These are phyloP conservation scores for Tephrocybe sp. DNA, from an alignment of 768 basidiomycete species.

Conservation along the genomic window DNA sequence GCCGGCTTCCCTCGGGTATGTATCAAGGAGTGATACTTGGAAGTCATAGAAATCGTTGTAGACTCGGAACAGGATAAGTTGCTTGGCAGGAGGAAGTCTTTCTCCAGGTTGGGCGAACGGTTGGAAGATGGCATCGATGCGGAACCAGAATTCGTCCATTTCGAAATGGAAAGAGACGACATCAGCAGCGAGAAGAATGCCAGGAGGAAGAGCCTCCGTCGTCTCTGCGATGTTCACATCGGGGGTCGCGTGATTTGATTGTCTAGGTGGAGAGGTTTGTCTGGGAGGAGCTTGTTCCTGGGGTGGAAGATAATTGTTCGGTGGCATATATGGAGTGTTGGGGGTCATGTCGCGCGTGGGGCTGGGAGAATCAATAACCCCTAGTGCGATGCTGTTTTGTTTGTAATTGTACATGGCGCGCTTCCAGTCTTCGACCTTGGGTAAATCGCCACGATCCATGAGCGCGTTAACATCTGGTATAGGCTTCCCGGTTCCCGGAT, in stretches of 20 bases:
- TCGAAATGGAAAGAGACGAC: conserved; percentile 98
- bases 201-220: conserved; percentile 64
- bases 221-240: conserved; percentile 36
- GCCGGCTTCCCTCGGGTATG: conserved; percentile 91
- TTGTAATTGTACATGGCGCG: conserved; percentile 93
- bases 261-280: conserved; percentile 26
- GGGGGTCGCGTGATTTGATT: conserved; percentile 18
- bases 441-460: conserved; percentile 85
- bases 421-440: conserved; percentile 99
- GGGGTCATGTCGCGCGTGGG: conserved; percentile 36
- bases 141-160: conserved; percentile 97
- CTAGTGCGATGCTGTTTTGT: conserved; percentile 91
- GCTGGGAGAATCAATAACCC: conserved; percentile 69
- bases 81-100: conserved; percentile 62
- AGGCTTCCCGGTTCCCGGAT: conserved; percentile 81
- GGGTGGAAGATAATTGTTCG: conserved; percentile 14
- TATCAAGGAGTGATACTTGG: conserved; percentile 83
- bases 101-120: conserved; percentile 68
- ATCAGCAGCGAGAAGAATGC: conserved; percentile 80
- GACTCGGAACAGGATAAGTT: conserved; percentile 86
- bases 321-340: conserved; percentile 38
- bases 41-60: conserved; percentile 99
- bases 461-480: conserved; percentile 72
- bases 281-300: conserved; percentile 20
- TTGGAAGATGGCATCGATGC: conserved; percentile 85